Evolutionary conservation across 2,329 filamentous ascomycete species (phyloP).

Genomic region (Nemania sp.): DNA sequence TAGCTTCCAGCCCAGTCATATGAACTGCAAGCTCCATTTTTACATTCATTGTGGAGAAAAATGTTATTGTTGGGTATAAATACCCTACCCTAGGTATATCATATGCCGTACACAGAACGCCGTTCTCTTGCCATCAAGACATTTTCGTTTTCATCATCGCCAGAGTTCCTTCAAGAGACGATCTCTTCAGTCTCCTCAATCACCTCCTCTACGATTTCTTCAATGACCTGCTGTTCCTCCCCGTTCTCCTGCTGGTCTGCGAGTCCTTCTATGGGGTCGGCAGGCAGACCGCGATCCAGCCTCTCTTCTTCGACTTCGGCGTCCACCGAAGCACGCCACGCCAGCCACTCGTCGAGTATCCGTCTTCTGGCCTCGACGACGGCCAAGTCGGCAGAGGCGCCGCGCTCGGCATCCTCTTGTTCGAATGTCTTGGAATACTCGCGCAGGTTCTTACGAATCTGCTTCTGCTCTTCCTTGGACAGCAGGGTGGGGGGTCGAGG

Average conservation of each 20-base stretch:
- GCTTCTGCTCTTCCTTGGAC: constrained; percentile 95
- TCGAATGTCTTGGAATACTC: constrained; percentile 96
- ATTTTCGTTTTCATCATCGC: not conserved
- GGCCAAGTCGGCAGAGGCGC: constrained; percentile 89
- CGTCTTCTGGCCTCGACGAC: constrained; percentile 86
- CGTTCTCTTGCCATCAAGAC: constrained; percentile 25
- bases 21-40: too few species aligned
- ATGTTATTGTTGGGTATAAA: too few species aligned
- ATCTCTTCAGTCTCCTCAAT: constrained; percentile 84
- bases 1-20: too few species aligned
- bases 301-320: constrained; percentile 75
- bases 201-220: constrained; percentile 86
- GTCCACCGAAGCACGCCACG: constrained; percentile 77
- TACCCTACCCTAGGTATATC: too few species aligned
- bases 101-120: constrained; percentile 37
- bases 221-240: constrained; percentile 77
- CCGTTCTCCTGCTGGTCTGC: constrained; percentile 65
- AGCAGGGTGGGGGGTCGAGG: constrained; percentile 90
- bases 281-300: constrained; percentile 66
- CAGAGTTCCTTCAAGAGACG: constrained; percentile 41
- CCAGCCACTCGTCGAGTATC: constrained; percentile 85
- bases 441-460: constrained; percentile 95
- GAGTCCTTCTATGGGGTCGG: constrained; percentile 65
- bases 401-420: constrained; percentile 90
- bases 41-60: too few species aligned